phyloP scores from a whole-genome alignment of 2,329 filamentous ascomycete species.

The Reticulascus tulasneorum region DNA sequence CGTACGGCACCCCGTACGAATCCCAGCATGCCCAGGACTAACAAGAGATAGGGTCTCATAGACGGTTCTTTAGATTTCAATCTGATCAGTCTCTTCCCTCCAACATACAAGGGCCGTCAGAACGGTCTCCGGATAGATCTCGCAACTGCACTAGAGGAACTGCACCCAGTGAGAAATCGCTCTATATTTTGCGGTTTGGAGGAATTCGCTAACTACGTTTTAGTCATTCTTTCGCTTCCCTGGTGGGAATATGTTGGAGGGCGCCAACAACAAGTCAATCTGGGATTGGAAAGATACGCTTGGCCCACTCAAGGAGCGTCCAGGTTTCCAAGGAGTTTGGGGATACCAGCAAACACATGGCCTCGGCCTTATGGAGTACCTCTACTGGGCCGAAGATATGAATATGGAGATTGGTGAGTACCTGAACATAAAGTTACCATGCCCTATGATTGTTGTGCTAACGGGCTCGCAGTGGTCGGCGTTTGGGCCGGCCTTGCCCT shows the following conservation, averaged over 20 bases:
- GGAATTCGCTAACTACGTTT: background rate
- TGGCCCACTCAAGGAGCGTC: constrained; percentile 49
- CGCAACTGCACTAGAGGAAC: constrained; percentile 44
- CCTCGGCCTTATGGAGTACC: constrained; percentile 59
- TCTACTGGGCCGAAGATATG: constrained; percentile 58
- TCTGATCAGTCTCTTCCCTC: constrained; percentile 56
- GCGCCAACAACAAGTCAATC: constrained; percentile 34
- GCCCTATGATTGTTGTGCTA: too few relatives aligned
- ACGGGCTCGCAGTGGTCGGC: constrained; percentile 38
- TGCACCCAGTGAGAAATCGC: constrained; percentile 40
- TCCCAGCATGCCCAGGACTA: background rate
- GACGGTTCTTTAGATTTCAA: constrained; percentile 50
- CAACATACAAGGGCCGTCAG: constrained; percentile 52
- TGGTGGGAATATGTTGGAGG: constrained; percentile 60
- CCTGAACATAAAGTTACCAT: too few relatives aligned
- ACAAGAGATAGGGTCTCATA: constrained; percentile 24
- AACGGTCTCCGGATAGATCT: constrained; percentile 58
- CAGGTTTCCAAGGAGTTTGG: constrained; percentile 56
- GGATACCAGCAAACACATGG: constrained; percentile 59
- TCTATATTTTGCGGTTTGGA: too few relatives aligned
- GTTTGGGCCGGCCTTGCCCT: constrained; percentile 56
- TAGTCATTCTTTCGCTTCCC: constrained; percentile 57
- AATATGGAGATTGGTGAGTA: constrained; percentile 44
- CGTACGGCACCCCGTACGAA: constrained; percentile 14
- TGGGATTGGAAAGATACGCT: constrained; percentile 53